Evolutionary conservation across 2,329 filamentous ascomycete genomes (phyloP).

Genomic region (Microthyrium microscopicum): DNA sequence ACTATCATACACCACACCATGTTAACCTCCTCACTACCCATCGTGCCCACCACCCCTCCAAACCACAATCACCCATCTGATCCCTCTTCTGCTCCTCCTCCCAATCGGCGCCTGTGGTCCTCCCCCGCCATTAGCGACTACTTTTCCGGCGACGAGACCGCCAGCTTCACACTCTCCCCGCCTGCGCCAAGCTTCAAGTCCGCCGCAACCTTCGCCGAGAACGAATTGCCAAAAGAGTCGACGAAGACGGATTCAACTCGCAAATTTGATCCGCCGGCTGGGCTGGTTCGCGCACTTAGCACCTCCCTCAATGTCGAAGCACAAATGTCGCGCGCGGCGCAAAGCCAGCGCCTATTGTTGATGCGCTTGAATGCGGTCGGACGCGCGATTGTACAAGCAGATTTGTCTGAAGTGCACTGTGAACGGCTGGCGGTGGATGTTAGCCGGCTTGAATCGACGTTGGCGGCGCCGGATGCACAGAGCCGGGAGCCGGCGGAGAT

Average conservation of each 20-base stretch:
- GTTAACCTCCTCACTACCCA: no score
- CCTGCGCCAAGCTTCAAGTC: conserved; percentile 12
- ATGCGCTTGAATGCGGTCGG: conserved; percentile 21
- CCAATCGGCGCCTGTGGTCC: no score
- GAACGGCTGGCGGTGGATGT: conserved; percentile 12
- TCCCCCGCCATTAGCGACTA: conserved; percentile 6
- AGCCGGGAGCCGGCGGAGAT: conserved; percentile 12
- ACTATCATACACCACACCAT: no score
- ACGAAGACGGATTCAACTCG: neutral
- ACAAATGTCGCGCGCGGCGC: no score
- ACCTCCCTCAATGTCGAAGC: no score
- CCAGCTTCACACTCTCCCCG: conserved; percentile 10
- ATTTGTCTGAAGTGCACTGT: conserved; percentile 7
- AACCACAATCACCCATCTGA: no score
- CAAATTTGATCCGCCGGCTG: neutral
- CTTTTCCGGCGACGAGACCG: conserved; percentile 5
- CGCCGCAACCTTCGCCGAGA: no score
- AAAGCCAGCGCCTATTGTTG: conserved; percentile 15
- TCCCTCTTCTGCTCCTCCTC: no score
- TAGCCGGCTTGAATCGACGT: conserved; percentile 16
- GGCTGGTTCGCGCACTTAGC: no score
- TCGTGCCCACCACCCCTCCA: no score
- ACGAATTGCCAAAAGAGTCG: no score
- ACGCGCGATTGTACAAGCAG: conserved; percentile 17
- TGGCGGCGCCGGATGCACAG: conserved; percentile 15